Conservation (phyloP, 768 basidiomycete species). For the Guyanaporus albipodus region DNA sequence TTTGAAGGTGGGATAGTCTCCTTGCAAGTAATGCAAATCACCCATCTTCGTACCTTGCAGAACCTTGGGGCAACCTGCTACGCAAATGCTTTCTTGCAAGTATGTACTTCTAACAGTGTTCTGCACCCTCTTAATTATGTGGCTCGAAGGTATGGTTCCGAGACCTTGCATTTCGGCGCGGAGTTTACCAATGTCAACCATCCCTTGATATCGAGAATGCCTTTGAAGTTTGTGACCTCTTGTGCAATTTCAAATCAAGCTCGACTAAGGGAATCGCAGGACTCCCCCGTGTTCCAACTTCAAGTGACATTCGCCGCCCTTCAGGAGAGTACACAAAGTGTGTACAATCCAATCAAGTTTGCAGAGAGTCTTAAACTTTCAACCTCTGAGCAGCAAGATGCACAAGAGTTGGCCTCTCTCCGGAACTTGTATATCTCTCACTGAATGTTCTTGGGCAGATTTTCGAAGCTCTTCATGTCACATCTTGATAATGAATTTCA, state of each 20-base stretch:
- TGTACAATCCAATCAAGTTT: constrained; percentile 81
- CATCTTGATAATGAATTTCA: constrained; percentile 85
- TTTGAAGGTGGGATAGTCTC: constrained; percentile 51
- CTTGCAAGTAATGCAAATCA: not conserved
- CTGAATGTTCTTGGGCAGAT: constrained; percentile 43
- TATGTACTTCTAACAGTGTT: constrained; percentile 26
- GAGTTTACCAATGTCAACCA: constrained; percentile 75
- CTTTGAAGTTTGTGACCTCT: constrained; percentile 38
- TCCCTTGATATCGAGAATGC: constrained; percentile 43
- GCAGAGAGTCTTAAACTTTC: constrained; percentile 81
- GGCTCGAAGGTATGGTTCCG: constrained; percentile 82
- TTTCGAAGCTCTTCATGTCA: constrained; percentile 92
- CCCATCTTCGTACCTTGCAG: constrained; percentile 35
- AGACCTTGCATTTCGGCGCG: constrained; percentile 73
- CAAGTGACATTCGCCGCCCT: constrained; percentile 83
- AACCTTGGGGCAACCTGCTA: constrained; percentile 98
- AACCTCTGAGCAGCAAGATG: constrained; percentile 90
- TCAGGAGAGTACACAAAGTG: constrained; percentile 62
- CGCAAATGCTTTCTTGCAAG: constrained; percentile 92
- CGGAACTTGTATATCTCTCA: not conserved
- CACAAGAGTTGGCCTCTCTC: constrained; percentile 71
- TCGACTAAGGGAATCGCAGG: constrained; percentile 37
- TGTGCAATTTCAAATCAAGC: not conserved
- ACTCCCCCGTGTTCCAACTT: constrained; percentile 74
- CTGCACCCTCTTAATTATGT: constrained; percentile 4